phyloP scores from a whole-genome alignment of 2,329 filamentous ascomycete species.

The Trichoderma sp. region DNA sequence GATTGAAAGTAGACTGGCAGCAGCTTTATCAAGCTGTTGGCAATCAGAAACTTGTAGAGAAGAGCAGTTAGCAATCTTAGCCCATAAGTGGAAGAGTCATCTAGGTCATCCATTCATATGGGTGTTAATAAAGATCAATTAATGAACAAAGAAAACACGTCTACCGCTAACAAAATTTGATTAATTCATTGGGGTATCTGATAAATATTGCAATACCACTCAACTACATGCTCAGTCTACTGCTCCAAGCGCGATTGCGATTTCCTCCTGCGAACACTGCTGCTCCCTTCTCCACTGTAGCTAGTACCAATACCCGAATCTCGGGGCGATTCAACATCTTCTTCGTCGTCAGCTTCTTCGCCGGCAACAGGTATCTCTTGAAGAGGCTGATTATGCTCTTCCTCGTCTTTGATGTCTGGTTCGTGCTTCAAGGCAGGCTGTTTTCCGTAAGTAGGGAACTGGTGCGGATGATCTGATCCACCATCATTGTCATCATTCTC shows the following conservation, averaged over 20 bases:
- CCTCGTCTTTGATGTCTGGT: slow-evolving; percentile 41
- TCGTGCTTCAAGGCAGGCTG: slow-evolving; percentile 47
- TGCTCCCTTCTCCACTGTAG: slow-evolving; percentile 44
- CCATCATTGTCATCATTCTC: slow-evolving; percentile 36
- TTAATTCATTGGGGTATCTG: background rate
- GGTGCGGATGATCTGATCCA: slow-evolving; percentile 46
- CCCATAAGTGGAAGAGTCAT: too few relatives aligned
- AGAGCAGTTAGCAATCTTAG: background rate
- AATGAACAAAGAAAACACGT: background rate
- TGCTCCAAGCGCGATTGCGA: slow-evolving; percentile 33
- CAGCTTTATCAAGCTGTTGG: background rate
- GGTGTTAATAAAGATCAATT: background rate
- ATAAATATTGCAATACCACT: background rate
- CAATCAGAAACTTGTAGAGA: background rate
- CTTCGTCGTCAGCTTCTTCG: slow-evolving; percentile 52
- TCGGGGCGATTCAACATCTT: slow-evolving; percentile 37
- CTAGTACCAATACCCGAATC: slow-evolving; percentile 60
- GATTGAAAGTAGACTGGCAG: background rate
- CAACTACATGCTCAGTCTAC: background rate
- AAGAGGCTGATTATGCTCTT: slow-evolving; percentile 31
- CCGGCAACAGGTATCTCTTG: slow-evolving; percentile 40
- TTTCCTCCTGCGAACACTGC: slow-evolving; percentile 37
- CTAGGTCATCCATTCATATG: background rate
- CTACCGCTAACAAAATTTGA: background rate
- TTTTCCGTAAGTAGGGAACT: slow-evolving; percentile 47